These are phyloP conservation scores for Cocos nucifera DNA, from an alignment of 176 grass and related monocot genomes.

Conservation along the genomic window DNA sequence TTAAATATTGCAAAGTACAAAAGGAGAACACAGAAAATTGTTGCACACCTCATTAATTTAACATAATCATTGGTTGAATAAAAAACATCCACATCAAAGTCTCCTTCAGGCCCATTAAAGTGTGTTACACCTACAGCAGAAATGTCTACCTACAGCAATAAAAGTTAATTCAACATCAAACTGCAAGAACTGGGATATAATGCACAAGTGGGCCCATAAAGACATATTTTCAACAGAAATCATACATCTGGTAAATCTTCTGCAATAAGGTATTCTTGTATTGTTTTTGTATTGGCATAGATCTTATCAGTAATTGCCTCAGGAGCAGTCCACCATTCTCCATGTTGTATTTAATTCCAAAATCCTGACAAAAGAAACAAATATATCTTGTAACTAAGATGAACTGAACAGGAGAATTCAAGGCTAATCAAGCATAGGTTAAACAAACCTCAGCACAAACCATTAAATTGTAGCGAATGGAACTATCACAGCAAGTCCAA, in stretches of 20 bases:
- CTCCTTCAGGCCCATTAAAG: constrained; percentile 73
- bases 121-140: constrained; percentile 55
- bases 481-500: too few relatives aligned
- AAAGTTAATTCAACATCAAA: constrained; percentile 10
- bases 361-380: constrained; percentile 53
- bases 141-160: constrained; percentile 68
- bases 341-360: constrained; percentile 99
- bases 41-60: constrained; percentile 88
- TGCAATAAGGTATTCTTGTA: constrained; percentile 66
- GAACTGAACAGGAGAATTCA: too few relatives aligned
- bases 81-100: constrained; percentile 93
- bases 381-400: background rate
- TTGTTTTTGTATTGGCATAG: constrained; percentile 74
- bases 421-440: too few relatives aligned
- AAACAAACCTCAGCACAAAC: too few relatives aligned
- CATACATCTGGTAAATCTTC: constrained; percentile 83
- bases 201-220: constrained; percentile 1
- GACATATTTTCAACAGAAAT: constrained; percentile 6
- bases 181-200: too few relatives aligned
- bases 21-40: constrained; percentile 13
- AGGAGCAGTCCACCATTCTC: constrained; percentile 91
- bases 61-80: constrained; percentile 85
- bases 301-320: constrained; percentile 89
- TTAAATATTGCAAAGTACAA: background rate
- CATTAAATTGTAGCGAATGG: too few relatives aligned